Percentiles rank a stretch among this genome's conserved stretches.
Conservation (phyloP, 768 basidiomycete species). For the Trametes gibbosa region DNA sequence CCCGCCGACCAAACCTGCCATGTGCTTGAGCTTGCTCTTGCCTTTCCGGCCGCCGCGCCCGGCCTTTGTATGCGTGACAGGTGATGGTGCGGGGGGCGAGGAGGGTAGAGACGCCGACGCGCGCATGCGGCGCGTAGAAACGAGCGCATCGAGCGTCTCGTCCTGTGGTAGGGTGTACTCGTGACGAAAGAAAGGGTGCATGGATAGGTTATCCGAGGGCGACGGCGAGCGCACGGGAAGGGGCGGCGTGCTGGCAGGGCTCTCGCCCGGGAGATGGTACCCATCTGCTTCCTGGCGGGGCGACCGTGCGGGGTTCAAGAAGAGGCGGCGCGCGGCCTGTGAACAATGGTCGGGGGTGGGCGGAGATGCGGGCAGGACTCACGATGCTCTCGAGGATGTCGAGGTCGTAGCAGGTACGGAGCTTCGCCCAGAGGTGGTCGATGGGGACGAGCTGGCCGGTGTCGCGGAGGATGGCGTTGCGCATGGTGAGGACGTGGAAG, state of each 20-base stretch:
- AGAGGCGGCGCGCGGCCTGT: not conserved
- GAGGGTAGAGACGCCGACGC: slow-evolving; percentile 63
- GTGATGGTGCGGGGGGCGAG: slow-evolving; percentile 49
- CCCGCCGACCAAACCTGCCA: slow-evolving; percentile 74
- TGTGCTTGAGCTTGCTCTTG: slow-evolving; percentile 43
- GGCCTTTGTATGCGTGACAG: slow-evolving; percentile 30
- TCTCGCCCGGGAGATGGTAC: slow-evolving; percentile 29
- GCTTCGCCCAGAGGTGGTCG: slow-evolving; percentile 74
- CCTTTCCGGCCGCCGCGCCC: slow-evolving; percentile 44
- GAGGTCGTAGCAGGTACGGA: slow-evolving; percentile 68
- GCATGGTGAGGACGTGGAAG: slow-evolving; percentile 78
- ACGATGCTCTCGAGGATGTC: slow-evolving; percentile 72
- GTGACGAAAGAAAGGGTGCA: slow-evolving; percentile 70
- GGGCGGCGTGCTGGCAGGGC: slow-evolving; percentile 11
- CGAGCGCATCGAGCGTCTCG: slow-evolving; percentile 54
- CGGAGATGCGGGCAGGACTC: slow-evolving; percentile 15
- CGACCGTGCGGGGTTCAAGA: not conserved
- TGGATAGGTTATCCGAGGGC: slow-evolving; percentile 62
- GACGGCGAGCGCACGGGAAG: slow-evolving; percentile 61
- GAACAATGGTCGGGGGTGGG: not conserved
- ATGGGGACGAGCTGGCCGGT: slow-evolving; percentile 58
- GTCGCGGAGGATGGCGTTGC: slow-evolving; percentile 67
- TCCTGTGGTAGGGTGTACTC: slow-evolving; percentile 67
- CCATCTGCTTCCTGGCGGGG: slow-evolving; percentile 41
- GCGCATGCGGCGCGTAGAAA: slow-evolving; percentile 62